A percentile compares a stretch with the other conserved stretches of the same genome.
Evolutionary conservation across 331 rosid species (phyloP).

Genomic region (Telfairia occidentalis): DNA sequence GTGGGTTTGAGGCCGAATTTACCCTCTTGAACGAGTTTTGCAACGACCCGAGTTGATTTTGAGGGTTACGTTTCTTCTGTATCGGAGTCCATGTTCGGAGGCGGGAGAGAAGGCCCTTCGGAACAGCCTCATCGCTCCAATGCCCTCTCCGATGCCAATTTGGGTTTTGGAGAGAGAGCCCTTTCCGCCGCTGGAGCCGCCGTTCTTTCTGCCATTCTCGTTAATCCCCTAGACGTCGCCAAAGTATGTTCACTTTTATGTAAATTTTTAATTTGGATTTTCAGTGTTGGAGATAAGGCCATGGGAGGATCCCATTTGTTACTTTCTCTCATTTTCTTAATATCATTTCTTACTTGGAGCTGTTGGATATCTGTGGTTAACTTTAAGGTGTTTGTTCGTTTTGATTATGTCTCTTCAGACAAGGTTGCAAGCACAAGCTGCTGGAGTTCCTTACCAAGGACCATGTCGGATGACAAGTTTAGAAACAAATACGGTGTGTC

Average conservation of each 20-base stretch:
- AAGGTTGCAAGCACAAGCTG: constrained; percentile 93
- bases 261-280: not conserved
- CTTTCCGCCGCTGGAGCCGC: constrained; percentile 85
- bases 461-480: constrained; percentile 28
- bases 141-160: constrained; percentile 26
- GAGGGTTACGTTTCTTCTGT: constrained; percentile 25
- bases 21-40: constrained; percentile 35
- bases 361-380: not conserved
- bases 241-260: constrained; percentile 32
- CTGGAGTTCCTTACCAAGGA: constrained; percentile 68
- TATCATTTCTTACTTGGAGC: not conserved
- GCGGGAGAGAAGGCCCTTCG: not conserved
- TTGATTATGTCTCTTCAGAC: constrained; percentile 33
- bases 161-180: constrained; percentile 50
- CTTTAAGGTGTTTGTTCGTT: constrained; percentile 9
- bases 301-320: not conserved
- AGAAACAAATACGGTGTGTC: constrained; percentile 40
- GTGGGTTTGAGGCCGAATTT: constrained; percentile 27
- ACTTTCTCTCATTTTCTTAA: not conserved
- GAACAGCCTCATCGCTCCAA: constrained; percentile 1
- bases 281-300: not conserved
- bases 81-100: constrained; percentile 18
- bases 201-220: constrained; percentile 61
- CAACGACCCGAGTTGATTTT: constrained; percentile 27
- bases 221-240: constrained; percentile 89